phyloP scores from a whole-genome alignment of 164 flowering plant species.

The Warburgia ugandensis region DNA sequence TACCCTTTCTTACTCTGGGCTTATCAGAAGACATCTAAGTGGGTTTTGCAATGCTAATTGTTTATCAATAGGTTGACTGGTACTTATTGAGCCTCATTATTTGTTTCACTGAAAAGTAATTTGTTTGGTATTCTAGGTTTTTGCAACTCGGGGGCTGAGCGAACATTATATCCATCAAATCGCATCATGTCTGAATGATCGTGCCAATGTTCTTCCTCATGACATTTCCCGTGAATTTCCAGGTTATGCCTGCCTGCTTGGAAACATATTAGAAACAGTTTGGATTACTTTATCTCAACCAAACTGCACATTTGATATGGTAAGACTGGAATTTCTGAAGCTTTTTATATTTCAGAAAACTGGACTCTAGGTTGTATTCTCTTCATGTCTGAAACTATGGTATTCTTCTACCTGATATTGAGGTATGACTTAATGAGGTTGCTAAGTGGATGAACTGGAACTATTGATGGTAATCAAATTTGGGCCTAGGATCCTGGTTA shows the following conservation, averaged over 20 bases:
- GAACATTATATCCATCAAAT: conserved; percentile 68
- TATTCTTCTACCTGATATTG: too few relatives aligned
- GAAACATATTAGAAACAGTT: conserved; percentile 73
- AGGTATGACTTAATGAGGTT: too few relatives aligned
- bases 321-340: conserved; percentile 23
- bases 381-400: too few relatives aligned
- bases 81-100: not conserved
- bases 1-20: too few relatives aligned
- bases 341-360: too few relatives aligned
- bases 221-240: conserved; percentile 63
- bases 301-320: conserved; percentile 65
- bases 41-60: not conserved
- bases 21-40: not conserved
- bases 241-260: conserved; percentile 88
- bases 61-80: not conserved
- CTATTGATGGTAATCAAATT: too few relatives aligned
- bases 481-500: too few relatives aligned
- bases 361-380: too few relatives aligned
- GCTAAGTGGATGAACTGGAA: too few relatives aligned
- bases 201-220: conserved; percentile 46
- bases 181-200: conserved; percentile 47
- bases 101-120: not conserved
- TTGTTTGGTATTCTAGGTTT: conserved; percentile 39
- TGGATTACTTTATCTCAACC: conserved; percentile 52
- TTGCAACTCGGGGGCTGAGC: conserved; percentile 35